Conservation (phyloP, 1,284 basidiomycete genomes). For the Naganishia cerealis region DNA sequence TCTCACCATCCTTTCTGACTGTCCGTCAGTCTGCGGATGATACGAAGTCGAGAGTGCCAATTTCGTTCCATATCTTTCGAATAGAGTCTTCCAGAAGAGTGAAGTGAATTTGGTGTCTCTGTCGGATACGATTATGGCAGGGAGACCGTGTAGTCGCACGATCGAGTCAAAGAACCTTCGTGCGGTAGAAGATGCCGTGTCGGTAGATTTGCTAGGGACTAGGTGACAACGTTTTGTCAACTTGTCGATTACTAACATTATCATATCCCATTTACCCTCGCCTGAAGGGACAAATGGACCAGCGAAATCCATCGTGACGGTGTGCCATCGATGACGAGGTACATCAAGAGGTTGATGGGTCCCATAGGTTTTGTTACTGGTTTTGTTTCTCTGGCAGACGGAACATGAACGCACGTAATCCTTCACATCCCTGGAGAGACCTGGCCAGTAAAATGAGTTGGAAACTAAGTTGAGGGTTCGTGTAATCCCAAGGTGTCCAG, state of each 20-base stretch:
- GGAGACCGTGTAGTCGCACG: constrained; percentile 56
- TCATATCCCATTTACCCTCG: constrained; percentile 47
- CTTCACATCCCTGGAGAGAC: too few species aligned
- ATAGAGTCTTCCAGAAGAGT: constrained; percentile 54
- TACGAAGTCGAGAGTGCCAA: constrained; percentile 56
- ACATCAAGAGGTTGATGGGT: too few species aligned
- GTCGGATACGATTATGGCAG: constrained; percentile 54
- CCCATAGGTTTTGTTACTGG: too few species aligned
- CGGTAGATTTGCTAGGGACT: constrained; percentile 41
- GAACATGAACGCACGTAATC: too few species aligned
- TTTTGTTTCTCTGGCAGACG: too few species aligned
- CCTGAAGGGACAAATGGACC: constrained; percentile 53
- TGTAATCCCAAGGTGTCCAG: too few species aligned
- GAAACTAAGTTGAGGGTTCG: too few species aligned
- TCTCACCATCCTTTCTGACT: constrained; percentile 35
- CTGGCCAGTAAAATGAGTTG: too few species aligned
- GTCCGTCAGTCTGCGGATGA: constrained; percentile 54
- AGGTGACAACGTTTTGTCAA: constrained; percentile 53
- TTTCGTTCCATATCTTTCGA: constrained; percentile 43
- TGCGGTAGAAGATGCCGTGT: constrained; percentile 52
- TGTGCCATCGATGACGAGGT: too few species aligned
- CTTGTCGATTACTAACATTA: constrained; percentile 53
- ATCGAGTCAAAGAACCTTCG: constrained; percentile 54
- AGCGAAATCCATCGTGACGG: constrained; percentile 57
- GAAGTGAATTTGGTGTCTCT: constrained; percentile 56